Conservation (phyloP, 441 rosid genomes). For the Eutrema salsugineum region DNA sequence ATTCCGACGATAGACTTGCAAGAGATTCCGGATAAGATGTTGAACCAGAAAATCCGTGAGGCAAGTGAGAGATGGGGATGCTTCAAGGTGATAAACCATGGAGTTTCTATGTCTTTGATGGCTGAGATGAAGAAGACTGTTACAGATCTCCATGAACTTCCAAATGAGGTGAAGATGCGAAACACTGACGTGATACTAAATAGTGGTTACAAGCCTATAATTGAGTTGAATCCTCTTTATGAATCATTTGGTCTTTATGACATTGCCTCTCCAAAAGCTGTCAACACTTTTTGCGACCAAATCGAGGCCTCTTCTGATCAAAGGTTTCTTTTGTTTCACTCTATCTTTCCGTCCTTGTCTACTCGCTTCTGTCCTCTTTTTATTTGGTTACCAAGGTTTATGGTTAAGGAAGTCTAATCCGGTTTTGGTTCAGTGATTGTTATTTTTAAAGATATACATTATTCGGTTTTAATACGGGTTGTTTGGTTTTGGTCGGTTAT, state of each 20-base stretch:
- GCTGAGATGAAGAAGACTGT: slow-evolving; percentile 69
- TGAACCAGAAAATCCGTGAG: slow-evolving; percentile 35
- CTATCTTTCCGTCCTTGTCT: background rate
- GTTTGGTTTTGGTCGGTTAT: background rate
- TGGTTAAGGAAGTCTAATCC: background rate
- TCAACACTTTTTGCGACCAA: slow-evolving; percentile 52
- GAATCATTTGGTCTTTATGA: slow-evolving; percentile 76
- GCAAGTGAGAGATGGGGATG: slow-evolving; percentile 79
- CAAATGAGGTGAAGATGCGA: slow-evolving; percentile 51
- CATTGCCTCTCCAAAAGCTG: slow-evolving; percentile 41
- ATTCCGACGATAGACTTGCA: slow-evolving; percentile 48
- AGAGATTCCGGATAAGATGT: slow-evolving; percentile 33
- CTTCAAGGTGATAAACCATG: slow-evolving; percentile 67
- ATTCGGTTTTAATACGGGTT: background rate
- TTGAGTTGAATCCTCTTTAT: slow-evolving; percentile 50
- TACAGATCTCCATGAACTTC: slow-evolving; percentile 55
- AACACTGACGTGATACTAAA: slow-evolving; percentile 52
- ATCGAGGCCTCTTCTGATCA: slow-evolving; percentile 53
- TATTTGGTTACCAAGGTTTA: background rate
- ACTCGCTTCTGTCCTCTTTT: background rate
- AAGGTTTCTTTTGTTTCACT: slow-evolving; percentile 37
- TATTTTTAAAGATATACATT: background rate
- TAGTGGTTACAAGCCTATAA: slow-evolving; percentile 61
- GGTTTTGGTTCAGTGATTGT: background rate
- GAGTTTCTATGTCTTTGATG: slow-evolving; percentile 42